phyloP scores from a whole-genome alignment of 2,329 filamentous ascomycete species.

The Penicillium sp. region DNA sequence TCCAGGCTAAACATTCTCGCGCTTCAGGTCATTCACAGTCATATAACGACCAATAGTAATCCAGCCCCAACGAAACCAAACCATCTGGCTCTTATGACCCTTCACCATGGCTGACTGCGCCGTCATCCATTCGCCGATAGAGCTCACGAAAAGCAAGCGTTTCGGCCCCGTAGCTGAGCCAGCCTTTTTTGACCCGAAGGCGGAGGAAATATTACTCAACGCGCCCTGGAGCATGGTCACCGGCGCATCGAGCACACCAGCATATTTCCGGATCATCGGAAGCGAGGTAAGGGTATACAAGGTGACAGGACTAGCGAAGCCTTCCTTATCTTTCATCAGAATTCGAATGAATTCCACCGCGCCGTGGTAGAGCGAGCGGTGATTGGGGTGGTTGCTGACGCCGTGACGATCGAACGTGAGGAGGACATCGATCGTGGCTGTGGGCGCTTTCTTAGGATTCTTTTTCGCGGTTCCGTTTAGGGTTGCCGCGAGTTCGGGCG shows the following conservation, averaged over 20 bases:
- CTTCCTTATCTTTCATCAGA: conserved; percentile 66
- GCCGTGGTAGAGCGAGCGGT: conserved; percentile 85
- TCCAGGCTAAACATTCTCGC: conserved; percentile 52
- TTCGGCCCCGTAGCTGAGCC: conserved; percentile 42
- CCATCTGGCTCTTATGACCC: conserved; percentile 94
- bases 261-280: conserved; percentile 77
- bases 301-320: conserved; percentile 73
- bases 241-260: conserved; percentile 74
- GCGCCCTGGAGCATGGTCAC: conserved; percentile 67
- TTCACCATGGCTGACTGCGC: conserved; percentile 86
- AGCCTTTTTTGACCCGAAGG: conserved; percentile 11
- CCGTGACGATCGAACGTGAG: conserved; percentile 87
- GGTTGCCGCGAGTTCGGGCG: conserved; percentile 59
- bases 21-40: conserved; percentile 85
- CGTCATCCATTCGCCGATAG: conserved; percentile 63
- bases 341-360: conserved; percentile 71
- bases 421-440: conserved; percentile 73
- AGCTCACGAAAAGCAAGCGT: conserved; percentile 72
- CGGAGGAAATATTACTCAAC: conserved; percentile 38
- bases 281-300: conserved; percentile 84
- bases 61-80: conserved; percentile 98
- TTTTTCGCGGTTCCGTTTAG: conserved; percentile 40
- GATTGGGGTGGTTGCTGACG: conserved; percentile 89
- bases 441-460: conserved; percentile 47
- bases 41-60: conserved; percentile 91